Percentiles rank a stretch among this genome's conserved stretches.
Conservation (phyloP, 306 rosid species). For the Quercus dentata region DNA sequence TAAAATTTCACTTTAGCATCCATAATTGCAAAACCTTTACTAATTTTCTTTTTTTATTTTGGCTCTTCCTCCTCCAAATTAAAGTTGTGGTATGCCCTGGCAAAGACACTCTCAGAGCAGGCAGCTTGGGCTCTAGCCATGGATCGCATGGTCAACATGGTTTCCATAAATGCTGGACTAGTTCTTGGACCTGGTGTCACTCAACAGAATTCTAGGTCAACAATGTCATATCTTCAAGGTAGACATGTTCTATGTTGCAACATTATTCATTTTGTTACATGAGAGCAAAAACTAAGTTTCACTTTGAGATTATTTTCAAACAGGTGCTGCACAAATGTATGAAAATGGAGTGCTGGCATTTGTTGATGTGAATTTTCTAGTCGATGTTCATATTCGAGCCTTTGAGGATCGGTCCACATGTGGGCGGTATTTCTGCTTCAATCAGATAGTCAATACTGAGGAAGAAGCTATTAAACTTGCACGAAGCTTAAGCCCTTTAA, state of each 20-base stretch:
- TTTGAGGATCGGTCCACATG: constrained; percentile 39
- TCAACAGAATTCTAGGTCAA: constrained; percentile 28
- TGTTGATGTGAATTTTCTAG: constrained; percentile 35
- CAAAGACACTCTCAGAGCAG: constrained; percentile 43
- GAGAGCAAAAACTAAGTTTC: neutral
- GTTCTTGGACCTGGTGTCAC: constrained; percentile 36
- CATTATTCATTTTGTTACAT: neutral
- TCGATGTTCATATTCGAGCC: constrained; percentile 36
- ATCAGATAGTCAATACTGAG: constrained; percentile 30
- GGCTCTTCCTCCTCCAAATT: too few relatives aligned
- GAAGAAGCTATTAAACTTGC: constrained; percentile 42
- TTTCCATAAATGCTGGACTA: constrained; percentile 43
- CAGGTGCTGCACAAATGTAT: constrained; percentile 54
- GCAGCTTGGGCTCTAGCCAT: constrained; percentile 52
- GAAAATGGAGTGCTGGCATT: constrained; percentile 43
- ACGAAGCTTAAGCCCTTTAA: constrained; percentile 33
- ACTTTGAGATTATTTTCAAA: too few relatives aligned
- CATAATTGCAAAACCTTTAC: too few relatives aligned
- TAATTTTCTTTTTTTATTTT: neutral
- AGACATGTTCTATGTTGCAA: neutral
- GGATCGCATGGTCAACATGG: constrained; percentile 46
- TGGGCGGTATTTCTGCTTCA: constrained; percentile 44
- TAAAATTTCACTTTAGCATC: too few relatives aligned
- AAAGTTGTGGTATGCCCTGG: constrained; percentile 46
- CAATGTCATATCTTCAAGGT: constrained; percentile 44